Conservation (phyloP, 2,329 filamentous ascomycete species). For the Microdochium bolleyi region DNA sequence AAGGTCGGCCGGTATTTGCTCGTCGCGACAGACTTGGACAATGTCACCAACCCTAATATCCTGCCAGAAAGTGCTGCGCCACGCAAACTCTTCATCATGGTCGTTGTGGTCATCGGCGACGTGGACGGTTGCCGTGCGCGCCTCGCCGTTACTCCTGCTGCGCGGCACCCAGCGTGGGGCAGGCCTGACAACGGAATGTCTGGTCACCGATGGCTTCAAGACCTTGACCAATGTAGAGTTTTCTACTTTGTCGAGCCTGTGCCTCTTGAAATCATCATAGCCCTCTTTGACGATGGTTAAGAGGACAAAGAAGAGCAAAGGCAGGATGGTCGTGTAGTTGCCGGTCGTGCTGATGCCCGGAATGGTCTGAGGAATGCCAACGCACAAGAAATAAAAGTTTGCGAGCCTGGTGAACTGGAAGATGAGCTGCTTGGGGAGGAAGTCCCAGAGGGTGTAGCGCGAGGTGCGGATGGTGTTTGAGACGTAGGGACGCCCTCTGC, state of each 20-base stretch:
- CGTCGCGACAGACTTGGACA: slow-evolving; percentile 61
- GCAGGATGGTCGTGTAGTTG: slow-evolving; percentile 65
- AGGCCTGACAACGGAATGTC: slow-evolving; percentile 4
- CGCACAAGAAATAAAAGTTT: slow-evolving; percentile 81
- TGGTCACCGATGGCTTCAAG: slow-evolving; percentile 20
- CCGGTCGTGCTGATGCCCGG: slow-evolving; percentile 71
- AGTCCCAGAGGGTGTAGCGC: slow-evolving; percentile 77
- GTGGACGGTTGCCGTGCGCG: background rate
- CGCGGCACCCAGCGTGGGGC: background rate
- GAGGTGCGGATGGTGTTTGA: slow-evolving; percentile 69
- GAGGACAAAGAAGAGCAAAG: slow-evolving; percentile 66
- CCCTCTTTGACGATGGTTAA: slow-evolving; percentile 82
- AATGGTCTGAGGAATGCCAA: slow-evolving; percentile 78
- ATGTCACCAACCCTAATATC: slow-evolving; percentile 66
- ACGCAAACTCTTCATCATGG: slow-evolving; percentile 23
- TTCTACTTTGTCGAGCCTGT: slow-evolving; percentile 74
- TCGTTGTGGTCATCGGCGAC: slow-evolving; percentile 5
- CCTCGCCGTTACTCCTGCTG: slow-evolving; percentile 3
- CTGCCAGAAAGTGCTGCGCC: slow-evolving; percentile 57
- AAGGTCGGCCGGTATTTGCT: slow-evolving; percentile 76
- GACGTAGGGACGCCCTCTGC: slow-evolving; percentile 40
- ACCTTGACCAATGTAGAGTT: slow-evolving; percentile 50
- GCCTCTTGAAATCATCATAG: slow-evolving; percentile 75
- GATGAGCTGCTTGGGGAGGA: slow-evolving; percentile 75
- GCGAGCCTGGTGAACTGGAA: slow-evolving; percentile 82